A percentile compares a stretch with the other conserved stretches of the same genome.
Evolutionary conservation across 805 yeast genomes (phyloP).

Genomic region (Zygotorulaspora florentina): DNA sequence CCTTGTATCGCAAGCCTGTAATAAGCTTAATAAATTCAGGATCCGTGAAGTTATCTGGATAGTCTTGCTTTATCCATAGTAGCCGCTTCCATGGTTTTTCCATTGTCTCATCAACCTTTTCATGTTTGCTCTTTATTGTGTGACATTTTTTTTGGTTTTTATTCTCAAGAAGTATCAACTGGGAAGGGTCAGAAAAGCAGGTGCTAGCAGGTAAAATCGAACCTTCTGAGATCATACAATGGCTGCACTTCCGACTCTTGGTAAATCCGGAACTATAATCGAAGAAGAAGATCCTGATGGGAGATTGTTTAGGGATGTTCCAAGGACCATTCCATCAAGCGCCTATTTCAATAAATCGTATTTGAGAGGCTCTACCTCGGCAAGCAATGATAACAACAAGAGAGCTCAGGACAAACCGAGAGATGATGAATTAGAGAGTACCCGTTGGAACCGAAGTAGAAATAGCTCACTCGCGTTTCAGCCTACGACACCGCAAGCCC

Average conservation of each 20-base stretch:
- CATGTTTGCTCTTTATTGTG: not conserved
- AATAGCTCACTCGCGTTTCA: not conserved
- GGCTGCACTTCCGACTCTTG: constrained; percentile 6
- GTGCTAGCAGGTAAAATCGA: not conserved
- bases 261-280: constrained; percentile 2
- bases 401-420: not conserved
- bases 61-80: constrained; percentile 71
- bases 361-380: not conserved
- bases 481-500: not conserved
- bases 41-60: constrained; percentile 90
- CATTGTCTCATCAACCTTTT: constrained; percentile 3
- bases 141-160: not conserved
- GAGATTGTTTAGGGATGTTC: constrained; percentile 4
- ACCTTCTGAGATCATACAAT: not conserved
- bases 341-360: constrained; percentile 6
- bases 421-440: not conserved
- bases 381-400: not conserved
- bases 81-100: constrained; percentile 71
- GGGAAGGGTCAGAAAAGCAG: not conserved
- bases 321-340: constrained; percentile 11
- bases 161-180: not conserved
- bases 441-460: not conserved
- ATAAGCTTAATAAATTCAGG: constrained; percentile 52
- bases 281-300: constrained; percentile 14
- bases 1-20: constrained; percentile 16